A percentile compares a stretch with the other conserved stretches of the same genome.
phyloP scores from a whole-genome alignment of 202 grass and related monocot genomes.

The Saccharum hybrid region DNA sequence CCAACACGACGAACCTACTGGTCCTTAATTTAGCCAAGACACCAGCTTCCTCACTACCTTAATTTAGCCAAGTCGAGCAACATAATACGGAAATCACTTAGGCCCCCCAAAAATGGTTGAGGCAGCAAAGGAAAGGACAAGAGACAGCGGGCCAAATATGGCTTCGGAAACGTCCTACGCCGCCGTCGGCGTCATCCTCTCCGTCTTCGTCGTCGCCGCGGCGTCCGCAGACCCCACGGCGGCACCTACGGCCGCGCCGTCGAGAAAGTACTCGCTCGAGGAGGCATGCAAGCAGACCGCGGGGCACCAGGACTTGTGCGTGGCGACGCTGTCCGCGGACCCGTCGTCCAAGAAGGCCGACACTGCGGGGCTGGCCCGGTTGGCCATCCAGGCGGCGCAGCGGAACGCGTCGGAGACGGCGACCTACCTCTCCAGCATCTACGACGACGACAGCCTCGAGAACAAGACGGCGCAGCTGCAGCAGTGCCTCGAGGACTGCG shows the following conservation, averaged over 20 bases:
- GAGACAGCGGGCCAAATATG: constrained; percentile 29
- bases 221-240: not conserved
- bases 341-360: constrained; percentile 41
- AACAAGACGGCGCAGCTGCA: constrained; percentile 63
- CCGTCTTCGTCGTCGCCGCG: constrained; percentile 32
- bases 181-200: constrained; percentile 44
- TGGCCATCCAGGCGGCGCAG: constrained; percentile 51
- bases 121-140: not conserved
- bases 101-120: not conserved
- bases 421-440: constrained; percentile 51
- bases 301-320: constrained; percentile 58
- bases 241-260: not conserved
- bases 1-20: not conserved
- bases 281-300: constrained; percentile 64
- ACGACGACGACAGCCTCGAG: constrained; percentile 50
- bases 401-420: constrained; percentile 59
- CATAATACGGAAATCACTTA: not conserved
- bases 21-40: constrained; percentile 39
- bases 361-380: constrained; percentile 46
- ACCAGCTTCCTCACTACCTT: not conserved
- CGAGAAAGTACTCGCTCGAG: constrained; percentile 29
- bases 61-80: constrained; percentile 29
- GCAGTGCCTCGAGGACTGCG: constrained; percentile 71
- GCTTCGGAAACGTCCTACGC: constrained; percentile 29
- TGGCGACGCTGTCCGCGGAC: constrained; percentile 53